These are phyloP conservation scores for Leishmania aethiopica DNA, from an alignment of 208 protist genomes.

Conservation along the genomic window DNA sequence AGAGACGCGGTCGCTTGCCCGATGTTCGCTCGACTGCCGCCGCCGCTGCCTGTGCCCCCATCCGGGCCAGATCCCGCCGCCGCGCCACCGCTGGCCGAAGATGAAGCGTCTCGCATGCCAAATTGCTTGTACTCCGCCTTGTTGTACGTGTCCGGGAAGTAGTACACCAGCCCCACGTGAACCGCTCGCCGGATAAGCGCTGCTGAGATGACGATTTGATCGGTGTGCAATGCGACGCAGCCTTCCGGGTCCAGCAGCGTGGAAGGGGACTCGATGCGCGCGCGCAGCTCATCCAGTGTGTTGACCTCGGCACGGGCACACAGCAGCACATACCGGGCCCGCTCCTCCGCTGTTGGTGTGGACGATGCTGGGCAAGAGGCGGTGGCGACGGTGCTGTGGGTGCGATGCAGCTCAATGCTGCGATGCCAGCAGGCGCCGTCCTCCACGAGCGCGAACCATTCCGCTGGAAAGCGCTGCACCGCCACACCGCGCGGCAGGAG, in stretches of 20 bases:
- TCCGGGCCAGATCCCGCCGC: constrained; percentile 1
- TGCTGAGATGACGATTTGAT: constrained; percentile 66
- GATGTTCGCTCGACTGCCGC: constrained; percentile 7
- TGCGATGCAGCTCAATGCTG: constrained; percentile 63
- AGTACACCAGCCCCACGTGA: constrained; percentile 64
- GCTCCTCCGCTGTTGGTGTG: constrained; percentile 4
- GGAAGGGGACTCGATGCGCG: constrained; percentile 58
- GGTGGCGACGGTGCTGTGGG: constrained; percentile 1
- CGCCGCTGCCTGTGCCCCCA: not conserved
- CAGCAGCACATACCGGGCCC: constrained; percentile 41
- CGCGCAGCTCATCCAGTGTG: constrained; percentile 54
- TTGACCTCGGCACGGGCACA: constrained; percentile 58
- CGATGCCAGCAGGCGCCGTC: constrained; percentile 58
- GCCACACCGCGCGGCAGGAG: constrained; percentile 78
- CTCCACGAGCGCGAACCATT: constrained; percentile 71
- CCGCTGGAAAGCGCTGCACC: constrained; percentile 73
- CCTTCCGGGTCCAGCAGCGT: constrained; percentile 64
- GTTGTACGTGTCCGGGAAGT: constrained; percentile 69
- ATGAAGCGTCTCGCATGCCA: constrained; percentile 8
- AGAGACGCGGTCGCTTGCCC: constrained; percentile 25
- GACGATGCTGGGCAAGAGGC: not conserved
- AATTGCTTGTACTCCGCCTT: constrained; percentile 26
- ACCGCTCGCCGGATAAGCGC: constrained; percentile 54
- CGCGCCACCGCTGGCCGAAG: not conserved
- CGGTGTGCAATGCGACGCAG: constrained; percentile 85